Percentiles rank a stretch among this genome's conserved stretches.
These are phyloP conservation scores for Rubroboletus satanas DNA, from an alignment of 768 basidiomycete species.

Conservation along the genomic window DNA sequence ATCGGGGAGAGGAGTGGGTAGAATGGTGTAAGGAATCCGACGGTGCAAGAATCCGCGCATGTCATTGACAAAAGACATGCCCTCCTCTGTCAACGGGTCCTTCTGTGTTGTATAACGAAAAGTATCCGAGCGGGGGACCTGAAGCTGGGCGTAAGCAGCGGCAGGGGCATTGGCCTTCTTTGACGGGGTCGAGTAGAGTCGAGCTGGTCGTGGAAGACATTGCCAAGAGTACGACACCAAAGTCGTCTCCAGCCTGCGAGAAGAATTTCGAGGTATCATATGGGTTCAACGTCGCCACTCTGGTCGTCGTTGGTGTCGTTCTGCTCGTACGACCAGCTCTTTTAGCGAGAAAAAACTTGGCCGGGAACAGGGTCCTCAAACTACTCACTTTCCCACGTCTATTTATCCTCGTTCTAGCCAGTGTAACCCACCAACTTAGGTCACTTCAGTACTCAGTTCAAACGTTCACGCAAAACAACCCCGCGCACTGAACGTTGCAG, in stretches of 20 bases:
- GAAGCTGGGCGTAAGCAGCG: slow-evolving; percentile 38
- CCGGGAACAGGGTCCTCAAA: not conserved
- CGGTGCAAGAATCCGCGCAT: slow-evolving; percentile 51
- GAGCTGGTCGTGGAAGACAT: slow-evolving; percentile 62
- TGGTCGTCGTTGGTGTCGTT: slow-evolving; percentile 9
- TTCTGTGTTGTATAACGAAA: slow-evolving; percentile 33
- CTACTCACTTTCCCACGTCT: not conserved
- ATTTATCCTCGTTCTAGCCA: not conserved
- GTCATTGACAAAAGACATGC: slow-evolving; percentile 27
- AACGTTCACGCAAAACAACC: not conserved
- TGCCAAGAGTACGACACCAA: slow-evolving; percentile 61
- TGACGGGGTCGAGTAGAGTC: slow-evolving; percentile 66
- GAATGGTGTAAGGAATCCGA: slow-evolving; percentile 48
- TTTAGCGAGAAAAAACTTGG: slow-evolving; percentile 2
- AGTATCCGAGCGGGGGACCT: slow-evolving; percentile 36
- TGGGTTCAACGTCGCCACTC: slow-evolving; percentile 5
- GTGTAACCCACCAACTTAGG: too few species aligned
- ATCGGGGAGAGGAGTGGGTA: slow-evolving; percentile 64
- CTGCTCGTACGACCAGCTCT: slow-evolving; percentile 16
- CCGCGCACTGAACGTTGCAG: not conserved
- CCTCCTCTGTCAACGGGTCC: slow-evolving; percentile 20
- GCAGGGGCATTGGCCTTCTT: slow-evolving; percentile 54
- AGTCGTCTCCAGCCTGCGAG: slow-evolving; percentile 35
- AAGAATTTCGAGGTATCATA: slow-evolving; percentile 31
- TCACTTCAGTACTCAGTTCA: too few species aligned